Conservation (phyloP, 345 rosid species). For the Cardamine chenopodiifolia region DNA sequence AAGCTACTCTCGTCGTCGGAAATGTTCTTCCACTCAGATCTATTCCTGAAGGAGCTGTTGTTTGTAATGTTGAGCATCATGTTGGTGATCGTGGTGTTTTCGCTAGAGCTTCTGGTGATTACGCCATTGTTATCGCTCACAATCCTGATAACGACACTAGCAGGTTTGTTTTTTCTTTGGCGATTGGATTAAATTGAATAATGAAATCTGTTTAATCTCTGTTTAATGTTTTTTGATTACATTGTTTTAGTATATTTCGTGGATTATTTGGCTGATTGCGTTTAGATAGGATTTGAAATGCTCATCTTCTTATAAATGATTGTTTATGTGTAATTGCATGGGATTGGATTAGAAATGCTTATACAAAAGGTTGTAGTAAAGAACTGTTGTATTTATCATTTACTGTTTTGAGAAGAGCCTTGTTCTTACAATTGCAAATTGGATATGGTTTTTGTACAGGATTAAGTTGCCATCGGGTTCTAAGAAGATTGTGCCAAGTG, state of each 20-base stretch:
- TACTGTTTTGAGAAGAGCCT: neutral
- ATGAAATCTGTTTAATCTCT: neutral
- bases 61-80: conserved; percentile 73
- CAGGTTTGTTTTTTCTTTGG: conserved; percentile 39
- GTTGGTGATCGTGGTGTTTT: conserved; percentile 75
- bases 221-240: too few relatives aligned
- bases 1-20: conserved; percentile 56
- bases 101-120: conserved; percentile 64
- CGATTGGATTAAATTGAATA: neutral
- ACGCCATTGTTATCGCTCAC: conserved; percentile 66
- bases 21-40: conserved; percentile 59
- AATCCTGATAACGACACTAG: conserved; percentile 69
- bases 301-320: neutral
- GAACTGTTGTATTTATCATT: neutral
- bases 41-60: conserved; percentile 76
- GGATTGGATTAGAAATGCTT: neutral
- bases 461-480: conserved; percentile 75
- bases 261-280: neutral
- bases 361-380: neutral
- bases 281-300: neutral
- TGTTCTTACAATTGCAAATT: neutral
- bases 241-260: neutral
- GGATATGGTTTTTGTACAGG: conserved; percentile 38
- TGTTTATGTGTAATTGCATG: neutral
- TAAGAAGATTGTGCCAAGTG: conserved; percentile 72